Percentiles rank a stretch among this genome's conserved stretches.
Evolutionary conservation across 768 basidiomycete species (phyloP).

Genomic region (Saitozyma sp.): DNA sequence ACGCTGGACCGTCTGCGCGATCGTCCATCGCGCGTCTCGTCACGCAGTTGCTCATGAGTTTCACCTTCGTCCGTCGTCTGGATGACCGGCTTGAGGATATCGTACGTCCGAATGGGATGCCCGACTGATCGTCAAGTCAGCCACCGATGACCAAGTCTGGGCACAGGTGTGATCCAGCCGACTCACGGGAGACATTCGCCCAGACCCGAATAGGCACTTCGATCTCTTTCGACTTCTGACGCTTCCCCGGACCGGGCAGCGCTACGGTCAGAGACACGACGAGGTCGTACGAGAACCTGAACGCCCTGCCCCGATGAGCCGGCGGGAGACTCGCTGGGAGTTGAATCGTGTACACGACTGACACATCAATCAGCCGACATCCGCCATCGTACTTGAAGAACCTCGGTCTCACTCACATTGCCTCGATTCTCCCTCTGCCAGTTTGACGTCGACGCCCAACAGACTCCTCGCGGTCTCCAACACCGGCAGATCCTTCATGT

Average conservation of each 20-base stretch:
- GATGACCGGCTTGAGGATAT: slow-evolving; percentile 76
- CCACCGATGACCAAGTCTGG: neutral
- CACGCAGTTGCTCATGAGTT: neutral
- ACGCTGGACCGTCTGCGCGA: too few species aligned
- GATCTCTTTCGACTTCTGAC: slow-evolving; percentile 61
- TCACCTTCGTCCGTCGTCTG: slow-evolving; percentile 52
- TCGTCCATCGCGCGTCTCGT: neutral
- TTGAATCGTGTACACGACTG: slow-evolving; percentile 76
- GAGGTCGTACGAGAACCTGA: slow-evolving; percentile 86
- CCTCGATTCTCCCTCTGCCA: slow-evolving; percentile 79
- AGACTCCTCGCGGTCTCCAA: slow-evolving; percentile 82
- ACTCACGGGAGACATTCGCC: slow-evolving; percentile 76
- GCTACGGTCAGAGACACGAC: slow-evolving; percentile 71
- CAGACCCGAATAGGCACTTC: slow-evolving; percentile 88
- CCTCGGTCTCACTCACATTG: slow-evolving; percentile 63
- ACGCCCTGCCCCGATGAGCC: slow-evolving; percentile 78
- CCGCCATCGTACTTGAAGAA: neutral
- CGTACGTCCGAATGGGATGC: slow-evolving; percentile 66
- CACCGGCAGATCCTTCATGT: slow-evolving; percentile 64
- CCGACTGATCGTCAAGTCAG: slow-evolving; percentile 53
- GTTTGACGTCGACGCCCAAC: slow-evolving; percentile 79
- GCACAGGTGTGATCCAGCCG: neutral
- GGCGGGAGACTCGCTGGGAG: slow-evolving; percentile 84
- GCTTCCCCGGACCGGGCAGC: slow-evolving; percentile 40
- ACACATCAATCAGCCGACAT: slow-evolving; percentile 6